These are phyloP conservation scores for Magnaporthiopsis incrustans DNA, from an alignment of 2,329 filamentous ascomycete genomes.

Conservation along the genomic window DNA sequence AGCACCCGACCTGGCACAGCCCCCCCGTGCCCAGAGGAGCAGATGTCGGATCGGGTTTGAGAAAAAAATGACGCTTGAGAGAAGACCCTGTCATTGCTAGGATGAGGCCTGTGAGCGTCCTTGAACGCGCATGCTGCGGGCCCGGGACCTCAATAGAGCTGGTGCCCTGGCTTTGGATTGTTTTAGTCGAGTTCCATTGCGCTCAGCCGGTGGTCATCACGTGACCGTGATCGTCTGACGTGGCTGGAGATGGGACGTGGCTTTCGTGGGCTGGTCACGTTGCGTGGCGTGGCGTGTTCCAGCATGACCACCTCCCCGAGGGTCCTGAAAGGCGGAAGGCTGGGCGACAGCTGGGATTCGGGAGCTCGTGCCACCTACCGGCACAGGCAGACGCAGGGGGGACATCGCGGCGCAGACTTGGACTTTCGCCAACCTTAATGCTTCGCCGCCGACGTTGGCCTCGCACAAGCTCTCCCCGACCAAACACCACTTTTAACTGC, in stretches of 20 bases:
- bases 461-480: not conserved
- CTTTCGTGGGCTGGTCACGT: not conserved
- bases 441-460: not conserved
- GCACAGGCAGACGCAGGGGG: not conserved
- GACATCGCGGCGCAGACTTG: not conserved
- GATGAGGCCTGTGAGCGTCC: not conserved
- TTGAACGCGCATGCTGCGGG: too few species aligned
- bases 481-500: not conserved
- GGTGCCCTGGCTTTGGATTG: too few species aligned
- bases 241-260: not conserved
- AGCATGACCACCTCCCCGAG: not conserved
- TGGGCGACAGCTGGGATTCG: not conserved
- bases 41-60: not conserved
- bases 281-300: not conserved
- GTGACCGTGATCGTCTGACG: not conserved
- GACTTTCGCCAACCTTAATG: not conserved
- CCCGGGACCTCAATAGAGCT: too few species aligned
- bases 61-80: too few species aligned
- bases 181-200: too few species aligned
- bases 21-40: not conserved
- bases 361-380: not conserved
- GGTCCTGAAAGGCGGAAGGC: not conserved
- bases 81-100: not conserved
- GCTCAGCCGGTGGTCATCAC: not conserved
- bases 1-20: not conserved